Conservation (phyloP, 2,329 filamentous ascomycete species). For the Helicocarpus griseus region DNA sequence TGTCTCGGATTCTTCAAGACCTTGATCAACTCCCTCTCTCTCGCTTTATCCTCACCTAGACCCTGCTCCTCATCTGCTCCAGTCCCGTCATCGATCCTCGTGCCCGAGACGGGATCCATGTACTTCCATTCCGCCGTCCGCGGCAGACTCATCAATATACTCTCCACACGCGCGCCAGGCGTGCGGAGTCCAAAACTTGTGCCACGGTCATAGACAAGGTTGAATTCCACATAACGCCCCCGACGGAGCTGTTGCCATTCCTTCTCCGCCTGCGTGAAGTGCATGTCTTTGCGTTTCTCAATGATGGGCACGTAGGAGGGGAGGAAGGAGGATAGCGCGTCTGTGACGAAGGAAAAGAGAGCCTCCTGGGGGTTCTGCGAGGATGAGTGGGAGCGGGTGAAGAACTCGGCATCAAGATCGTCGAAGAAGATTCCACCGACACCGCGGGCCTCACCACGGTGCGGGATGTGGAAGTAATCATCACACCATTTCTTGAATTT, state of each 20-base stretch:
- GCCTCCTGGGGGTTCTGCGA: slow-evolving; percentile 78
- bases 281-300: slow-evolving; percentile 80
- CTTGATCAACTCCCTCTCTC: slow-evolving; percentile 70
- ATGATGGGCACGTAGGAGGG: slow-evolving; percentile 88
- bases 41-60: slow-evolving; percentile 24
- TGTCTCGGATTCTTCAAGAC: slow-evolving; percentile 54
- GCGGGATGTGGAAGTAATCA: slow-evolving; percentile 91
- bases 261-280: slow-evolving; percentile 76
- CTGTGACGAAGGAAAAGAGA: slow-evolving; percentile 79
- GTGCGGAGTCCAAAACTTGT: slow-evolving; percentile 92
- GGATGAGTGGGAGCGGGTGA: slow-evolving; percentile 23
- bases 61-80: slow-evolving; percentile 56
- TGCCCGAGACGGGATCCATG: slow-evolving; percentile 59
- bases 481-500: slow-evolving; percentile 98
- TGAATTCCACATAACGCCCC: slow-evolving; percentile 97
- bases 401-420: slow-evolving; percentile 63
- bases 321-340: slow-evolving; percentile 76
- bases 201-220: slow-evolving; percentile 90
- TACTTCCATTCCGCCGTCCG: slow-evolving; percentile 91
- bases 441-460: slow-evolving; percentile 76
- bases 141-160: slow-evolving; percentile 93
- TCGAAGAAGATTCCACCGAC: slow-evolving; percentile 98
- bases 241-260: slow-evolving; percentile 92
- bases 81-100: slow-evolving; percentile 25
- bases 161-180: slow-evolving; percentile 83